These are phyloP conservation scores for Hygrocybe punicea DNA, from an alignment of 768 basidiomycete species.

Conservation along the genomic window DNA sequence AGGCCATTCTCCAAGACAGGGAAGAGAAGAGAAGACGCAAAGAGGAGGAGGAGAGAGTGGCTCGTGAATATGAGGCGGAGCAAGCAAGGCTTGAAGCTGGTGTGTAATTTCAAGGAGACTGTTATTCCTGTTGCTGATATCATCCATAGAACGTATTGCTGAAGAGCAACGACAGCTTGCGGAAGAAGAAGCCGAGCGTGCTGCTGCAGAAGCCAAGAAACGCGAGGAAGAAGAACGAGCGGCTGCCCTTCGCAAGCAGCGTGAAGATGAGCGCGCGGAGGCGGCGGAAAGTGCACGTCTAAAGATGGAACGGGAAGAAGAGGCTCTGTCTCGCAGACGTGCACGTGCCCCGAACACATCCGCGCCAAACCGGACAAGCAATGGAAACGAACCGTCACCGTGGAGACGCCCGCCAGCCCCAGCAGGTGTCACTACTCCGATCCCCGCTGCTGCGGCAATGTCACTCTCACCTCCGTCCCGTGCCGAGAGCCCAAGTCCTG, in stretches of 20 bases:
- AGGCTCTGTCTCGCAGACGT: constrained; percentile 50
- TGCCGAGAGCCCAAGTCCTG: constrained; percentile 48
- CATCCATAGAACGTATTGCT: constrained; percentile 45
- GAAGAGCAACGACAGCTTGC: constrained; percentile 48
- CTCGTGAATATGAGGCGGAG: constrained; percentile 53
- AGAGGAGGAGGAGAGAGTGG: constrained; percentile 40
- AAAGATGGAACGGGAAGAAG: constrained; percentile 66
- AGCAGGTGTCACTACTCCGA: constrained; percentile 26
- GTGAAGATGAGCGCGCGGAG: constrained; percentile 49
- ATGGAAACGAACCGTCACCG: constrained; percentile 15
- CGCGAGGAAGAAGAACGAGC: constrained; percentile 60
- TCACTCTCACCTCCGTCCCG: constrained; percentile 39
- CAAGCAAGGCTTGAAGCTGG: constrained; percentile 49
- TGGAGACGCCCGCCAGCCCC: constrained; percentile 34
- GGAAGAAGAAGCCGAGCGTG: constrained; percentile 45
- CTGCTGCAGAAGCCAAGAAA: constrained; percentile 52
- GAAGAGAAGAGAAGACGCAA: constrained; percentile 51
- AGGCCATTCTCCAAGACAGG: constrained; percentile 52
- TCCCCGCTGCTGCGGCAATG: constrained; percentile 25
- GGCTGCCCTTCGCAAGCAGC: constrained; percentile 49
- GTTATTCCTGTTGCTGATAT: background rate
- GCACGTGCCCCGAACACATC: constrained; percentile 33
- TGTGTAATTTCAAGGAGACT: constrained; percentile 26
- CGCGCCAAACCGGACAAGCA: constrained; percentile 17
- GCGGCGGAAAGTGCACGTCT: constrained; percentile 53